Evolutionary conservation across 257 asterid genomes (phyloP).

Genomic region (Fraxinus quadrangulata): DNA sequence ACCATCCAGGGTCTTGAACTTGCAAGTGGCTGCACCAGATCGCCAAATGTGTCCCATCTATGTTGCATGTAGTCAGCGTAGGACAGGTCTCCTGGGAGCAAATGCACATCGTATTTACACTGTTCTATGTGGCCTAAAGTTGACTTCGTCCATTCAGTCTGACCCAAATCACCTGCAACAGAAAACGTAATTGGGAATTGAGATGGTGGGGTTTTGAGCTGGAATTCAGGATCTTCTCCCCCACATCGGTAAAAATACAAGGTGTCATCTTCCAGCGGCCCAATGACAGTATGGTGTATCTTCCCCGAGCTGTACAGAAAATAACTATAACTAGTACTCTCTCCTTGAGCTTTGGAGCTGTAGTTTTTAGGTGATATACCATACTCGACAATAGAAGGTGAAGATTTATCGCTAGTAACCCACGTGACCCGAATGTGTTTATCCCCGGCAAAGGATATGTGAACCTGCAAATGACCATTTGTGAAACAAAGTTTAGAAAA

Average conservation of each 20-base stretch:
- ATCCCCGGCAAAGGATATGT: constrained; percentile 87
- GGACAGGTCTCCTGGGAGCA: constrained; percentile 94
- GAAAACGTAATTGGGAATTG: constrained; percentile 81
- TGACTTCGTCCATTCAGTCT: constrained; percentile 91
- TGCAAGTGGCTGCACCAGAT: constrained; percentile 92
- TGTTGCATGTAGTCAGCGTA: constrained; percentile 84
- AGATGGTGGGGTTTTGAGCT: constrained; percentile 87
- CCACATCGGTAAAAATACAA: constrained; percentile 80
- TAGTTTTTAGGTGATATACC: constrained; percentile 71
- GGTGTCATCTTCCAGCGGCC: constrained; percentile 67
- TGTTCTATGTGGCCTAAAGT: constrained; percentile 70
- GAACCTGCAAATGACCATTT: constrained; percentile 56
- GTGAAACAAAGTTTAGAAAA: constrained; percentile 5
- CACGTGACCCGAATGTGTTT: constrained; percentile 73
- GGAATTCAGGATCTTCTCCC: constrained; percentile 73
- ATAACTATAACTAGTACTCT: constrained; percentile 62
- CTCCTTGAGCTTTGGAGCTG: constrained; percentile 54
- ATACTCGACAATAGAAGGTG: constrained; percentile 71
- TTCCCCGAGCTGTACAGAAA: constrained; percentile 66
- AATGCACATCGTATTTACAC: constrained; percentile 69
- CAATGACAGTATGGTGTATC: constrained; percentile 84
- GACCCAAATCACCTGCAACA: constrained; percentile 95
- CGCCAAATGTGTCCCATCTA: constrained; percentile 93
- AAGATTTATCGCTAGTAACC: constrained; percentile 55
- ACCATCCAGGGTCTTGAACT: constrained; percentile 99